Base-by-base conservation (phyloP, 78 protist genomes). In the Planoprotostelium fungivorum region DNA sequence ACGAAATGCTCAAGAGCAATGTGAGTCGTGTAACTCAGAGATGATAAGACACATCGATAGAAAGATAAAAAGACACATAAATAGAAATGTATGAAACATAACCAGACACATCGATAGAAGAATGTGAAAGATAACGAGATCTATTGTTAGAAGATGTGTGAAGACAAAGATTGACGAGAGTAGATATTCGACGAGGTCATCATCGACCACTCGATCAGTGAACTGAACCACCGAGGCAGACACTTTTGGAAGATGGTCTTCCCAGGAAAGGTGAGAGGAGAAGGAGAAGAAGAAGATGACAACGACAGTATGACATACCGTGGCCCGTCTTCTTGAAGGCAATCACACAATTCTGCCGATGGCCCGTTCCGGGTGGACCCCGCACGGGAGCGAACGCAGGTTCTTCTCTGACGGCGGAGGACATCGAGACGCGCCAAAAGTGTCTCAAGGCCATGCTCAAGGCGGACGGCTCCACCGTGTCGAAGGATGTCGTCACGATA, bases 401-500 rank as follows among this genome's bases (percentile, higher is more conserved):
- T 16, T 51, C 73, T 16, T 51, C 73, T 16, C 73, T 51, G 31
- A 51, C 73, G 16, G 16, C 73, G 31, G 73, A 51, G 16, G 73
- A 51, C 73, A 51, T 51, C 16, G 73, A 51, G 73, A 51, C 73
- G 31, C 5, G 73, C 31, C 5, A 5, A 25, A 51, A 51, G 16
- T 51, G 73, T 51, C 73, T 51, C 31, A 51, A 51, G 16, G 73
- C 73, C 73, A 51, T 51, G 73, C 73, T 51, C 73, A 51, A 16
- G 16, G 73, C 73, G 31, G 73, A 51, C 16, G 73, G 73, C 16
- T 51, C 73, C 73, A 16, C 31, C 5, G 73, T 5, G 73, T 51
- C 73, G 73, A 51, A 51, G 73, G 95, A 93, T 28, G 31, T 36
- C 9, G 95, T 93, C 0, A 35, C 88, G 35, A 90, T 93, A 83